These are phyloP conservation scores for Neonothopanus nambi DNA, from an alignment of 1,284 basidiomycete species.

Conservation along the genomic window DNA sequence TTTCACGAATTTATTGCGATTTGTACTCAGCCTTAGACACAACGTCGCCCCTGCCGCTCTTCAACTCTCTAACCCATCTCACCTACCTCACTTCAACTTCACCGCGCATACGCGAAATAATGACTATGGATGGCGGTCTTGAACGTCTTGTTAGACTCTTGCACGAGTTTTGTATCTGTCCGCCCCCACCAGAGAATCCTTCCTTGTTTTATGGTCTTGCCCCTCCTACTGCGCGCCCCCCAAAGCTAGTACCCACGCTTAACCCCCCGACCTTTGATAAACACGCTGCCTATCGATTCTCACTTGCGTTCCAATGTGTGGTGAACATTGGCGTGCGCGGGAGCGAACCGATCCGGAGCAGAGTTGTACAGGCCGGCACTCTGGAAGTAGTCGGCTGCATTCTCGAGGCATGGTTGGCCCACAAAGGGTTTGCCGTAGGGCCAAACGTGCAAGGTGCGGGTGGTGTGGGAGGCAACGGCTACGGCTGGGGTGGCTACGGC, in stretches of 20 bases:
- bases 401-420: slow-evolving; percentile 88
- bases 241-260: slow-evolving; percentile 55
- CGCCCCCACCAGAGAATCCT: slow-evolving; percentile 75
- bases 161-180: slow-evolving; percentile 81
- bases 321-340: slow-evolving; percentile 98
- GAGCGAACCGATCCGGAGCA: slow-evolving; percentile 87
- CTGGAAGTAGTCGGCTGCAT: slow-evolving; percentile 94
- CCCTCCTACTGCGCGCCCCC: slow-evolving; percentile 54
- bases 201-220: slow-evolving; percentile 72
- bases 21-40: slow-evolving; percentile 83
- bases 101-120: slow-evolving; percentile 96
- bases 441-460: slow-evolving; percentile 39
- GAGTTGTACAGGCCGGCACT: slow-evolving; percentile 96
- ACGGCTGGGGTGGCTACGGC: slow-evolving; percentile 41
- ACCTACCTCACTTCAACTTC: slow-evolving; percentile 97
- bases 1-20: slow-evolving; percentile 17
- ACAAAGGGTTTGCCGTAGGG: slow-evolving; percentile 79
- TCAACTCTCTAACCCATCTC: slow-evolving; percentile 97
- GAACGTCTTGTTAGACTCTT: slow-evolving; percentile 93
- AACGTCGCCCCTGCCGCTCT: slow-evolving; percentile 85
- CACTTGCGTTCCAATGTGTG: slow-evolving; percentile 94
- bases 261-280: slow-evolving; percentile 77
- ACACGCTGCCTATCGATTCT: slow-evolving; percentile 84
- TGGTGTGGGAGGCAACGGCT: neutral
- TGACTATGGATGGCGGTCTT: slow-evolving; percentile 96